phyloP scores from a whole-genome alignment of 2,329 filamentous ascomycete species.

The Sporothrix pallida region DNA sequence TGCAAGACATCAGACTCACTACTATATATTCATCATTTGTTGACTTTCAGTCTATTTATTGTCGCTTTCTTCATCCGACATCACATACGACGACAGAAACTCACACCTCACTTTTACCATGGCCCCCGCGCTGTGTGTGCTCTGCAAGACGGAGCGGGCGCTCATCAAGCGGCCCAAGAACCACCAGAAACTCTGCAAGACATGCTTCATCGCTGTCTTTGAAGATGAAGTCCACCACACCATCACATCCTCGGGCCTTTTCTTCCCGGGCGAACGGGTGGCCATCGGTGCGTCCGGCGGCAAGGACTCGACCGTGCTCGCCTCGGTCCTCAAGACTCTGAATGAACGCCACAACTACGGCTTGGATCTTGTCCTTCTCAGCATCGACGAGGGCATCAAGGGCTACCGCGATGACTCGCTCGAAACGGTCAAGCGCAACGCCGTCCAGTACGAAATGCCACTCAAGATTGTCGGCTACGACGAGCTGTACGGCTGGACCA shows the following conservation, averaged over 20 bases:
- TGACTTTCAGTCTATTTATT: constrained; percentile 26
- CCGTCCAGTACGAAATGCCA: constrained; percentile 86
- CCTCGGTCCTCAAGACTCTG: constrained; percentile 90
- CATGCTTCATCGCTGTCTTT: constrained; percentile 85
- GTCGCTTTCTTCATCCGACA: neutral
- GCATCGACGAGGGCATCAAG: constrained; percentile 96
- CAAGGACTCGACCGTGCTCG: constrained; percentile 96
- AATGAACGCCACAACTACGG: constrained; percentile 90
- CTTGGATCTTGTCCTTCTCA: constrained; percentile 82
- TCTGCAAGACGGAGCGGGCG: constrained; percentile 77
- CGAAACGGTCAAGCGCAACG: constrained; percentile 95
- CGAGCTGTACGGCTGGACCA: constrained; percentile 97
- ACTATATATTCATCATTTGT: neutral
- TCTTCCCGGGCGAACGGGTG: constrained; percentile 80
- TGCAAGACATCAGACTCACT: constrained; percentile 12
- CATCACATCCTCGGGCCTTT: constrained; percentile 80
- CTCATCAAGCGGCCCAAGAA: constrained; percentile 95
- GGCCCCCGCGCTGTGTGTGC: constrained; percentile 76
- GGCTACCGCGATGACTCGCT: constrained; percentile 95
- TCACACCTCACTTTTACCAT: constrained; percentile 54
- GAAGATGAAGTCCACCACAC: constrained; percentile 95
- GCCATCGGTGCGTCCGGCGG: constrained; percentile 96
- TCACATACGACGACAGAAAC: neutral
- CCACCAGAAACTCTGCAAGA: constrained; percentile 87
- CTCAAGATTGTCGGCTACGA: constrained; percentile 92